These are phyloP conservation scores for Paragyromitra xinjiangensis DNA, from an alignment of 495 filamentous ascomycete species.

Conservation along the genomic window DNA sequence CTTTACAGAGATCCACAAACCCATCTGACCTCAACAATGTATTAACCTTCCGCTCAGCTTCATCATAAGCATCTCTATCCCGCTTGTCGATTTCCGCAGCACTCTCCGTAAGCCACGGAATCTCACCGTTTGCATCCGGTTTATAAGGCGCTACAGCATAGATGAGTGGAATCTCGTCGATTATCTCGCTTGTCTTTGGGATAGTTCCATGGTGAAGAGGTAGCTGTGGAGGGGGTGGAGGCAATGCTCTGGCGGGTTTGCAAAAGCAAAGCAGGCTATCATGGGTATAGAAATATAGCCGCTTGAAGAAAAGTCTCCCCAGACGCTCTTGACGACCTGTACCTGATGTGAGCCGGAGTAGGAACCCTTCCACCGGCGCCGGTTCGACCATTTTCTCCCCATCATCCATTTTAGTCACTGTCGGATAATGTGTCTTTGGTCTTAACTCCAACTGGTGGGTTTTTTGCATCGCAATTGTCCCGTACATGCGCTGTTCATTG, in stretches of 20 bases:
- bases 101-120: slow-evolving; percentile 68
- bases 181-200: slow-evolving; percentile 67
- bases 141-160: slow-evolving; percentile 74
- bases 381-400: slow-evolving; percentile 67
- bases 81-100: slow-evolving; percentile 61
- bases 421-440: slow-evolving; percentile 75
- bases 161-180: slow-evolving; percentile 68
- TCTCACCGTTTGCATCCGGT: slow-evolving; percentile 62
- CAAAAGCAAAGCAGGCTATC: slow-evolving; percentile 75
- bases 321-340: slow-evolving; percentile 68
- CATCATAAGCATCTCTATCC: slow-evolving; percentile 70
- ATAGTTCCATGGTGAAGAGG: slow-evolving; percentile 61
- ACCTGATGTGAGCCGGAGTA: slow-evolving; percentile 74
- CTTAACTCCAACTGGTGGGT: slow-evolving; percentile 79
- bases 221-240: slow-evolving; percentile 72
- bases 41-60: slow-evolving; percentile 69
- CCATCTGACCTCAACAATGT: slow-evolving; percentile 71
- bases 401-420: slow-evolving; percentile 60
- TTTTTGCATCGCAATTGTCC: slow-evolving; percentile 74
- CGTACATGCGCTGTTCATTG: slow-evolving; percentile 78
- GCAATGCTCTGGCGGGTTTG: slow-evolving; percentile 70
- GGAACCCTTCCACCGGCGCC: slow-evolving; percentile 74
- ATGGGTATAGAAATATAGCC: slow-evolving; percentile 75
- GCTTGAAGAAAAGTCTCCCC: slow-evolving; percentile 74
- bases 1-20: slow-evolving; percentile 71